phyloP scores from a whole-genome alignment of 2,329 filamentous ascomycete species.

The Teratosphaeria viscida region DNA sequence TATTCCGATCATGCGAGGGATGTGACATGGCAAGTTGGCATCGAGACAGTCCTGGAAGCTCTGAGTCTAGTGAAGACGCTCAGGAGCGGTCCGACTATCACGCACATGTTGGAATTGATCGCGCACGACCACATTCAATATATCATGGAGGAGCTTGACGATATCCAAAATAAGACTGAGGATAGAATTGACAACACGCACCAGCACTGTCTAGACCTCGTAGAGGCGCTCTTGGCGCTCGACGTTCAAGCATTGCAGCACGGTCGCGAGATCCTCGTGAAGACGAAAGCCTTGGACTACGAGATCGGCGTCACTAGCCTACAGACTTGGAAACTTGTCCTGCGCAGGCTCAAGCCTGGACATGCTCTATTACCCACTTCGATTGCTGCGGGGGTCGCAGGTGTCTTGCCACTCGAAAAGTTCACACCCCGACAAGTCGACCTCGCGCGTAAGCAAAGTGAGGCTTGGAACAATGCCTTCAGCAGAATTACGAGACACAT shows the following conservation, averaged over 20 bases:
- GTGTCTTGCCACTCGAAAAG: constrained; percentile 64
- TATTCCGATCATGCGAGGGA: constrained; percentile 49
- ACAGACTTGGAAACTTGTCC: constrained; percentile 67
- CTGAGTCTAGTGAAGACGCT: constrained; percentile 13
- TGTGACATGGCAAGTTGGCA: constrained; percentile 54
- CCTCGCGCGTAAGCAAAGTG: constrained; percentile 44
- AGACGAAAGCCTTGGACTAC: constrained; percentile 51
- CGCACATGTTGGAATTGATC: constrained; percentile 21
- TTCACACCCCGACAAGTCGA: constrained; percentile 39
- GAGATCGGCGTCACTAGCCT: constrained; percentile 60
- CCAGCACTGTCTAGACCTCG: constrained; percentile 50
- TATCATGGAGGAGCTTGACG: constrained; percentile 20
- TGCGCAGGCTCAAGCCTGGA: constrained; percentile 55
- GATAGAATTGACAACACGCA: constrained; percentile 23
- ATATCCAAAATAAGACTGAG: constrained; percentile 22
- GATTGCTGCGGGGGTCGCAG: constrained; percentile 59
- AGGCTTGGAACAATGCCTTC: constrained; percentile 69
- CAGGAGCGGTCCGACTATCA: constrained; percentile 19
- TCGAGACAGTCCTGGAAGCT: constrained; percentile 25
- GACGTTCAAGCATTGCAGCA: constrained; percentile 61
- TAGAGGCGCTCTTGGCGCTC: constrained; percentile 56
- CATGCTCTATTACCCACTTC: constrained; percentile 64
- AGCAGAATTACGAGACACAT: constrained; percentile 52
- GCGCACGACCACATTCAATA: constrained; percentile 18
- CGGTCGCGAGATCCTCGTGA: constrained; percentile 57